These are phyloP conservation scores for Hypoxylon sp. DNA, from an alignment of 2,329 filamentous ascomycete species.

Conservation along the genomic window DNA sequence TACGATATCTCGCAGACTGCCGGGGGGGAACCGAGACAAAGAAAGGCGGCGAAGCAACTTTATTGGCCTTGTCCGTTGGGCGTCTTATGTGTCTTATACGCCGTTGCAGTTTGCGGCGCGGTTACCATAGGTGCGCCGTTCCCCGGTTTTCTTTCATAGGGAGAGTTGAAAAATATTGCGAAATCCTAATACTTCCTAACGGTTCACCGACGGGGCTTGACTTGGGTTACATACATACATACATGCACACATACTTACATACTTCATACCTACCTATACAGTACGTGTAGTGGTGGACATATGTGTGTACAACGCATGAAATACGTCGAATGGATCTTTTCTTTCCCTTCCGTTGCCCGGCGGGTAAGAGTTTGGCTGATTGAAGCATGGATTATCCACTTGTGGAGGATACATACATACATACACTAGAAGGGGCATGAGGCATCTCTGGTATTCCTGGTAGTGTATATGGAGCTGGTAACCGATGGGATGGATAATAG, in stretches of 20 bases:
- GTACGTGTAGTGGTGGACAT: too few species aligned
- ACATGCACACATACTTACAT: constrained; percentile 18
- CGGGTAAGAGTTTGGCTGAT: neutral
- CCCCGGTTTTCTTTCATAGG: constrained; percentile 16
- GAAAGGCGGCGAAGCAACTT: constrained; percentile 14
- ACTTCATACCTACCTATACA: too few species aligned
- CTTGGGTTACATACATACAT: constrained; percentile 28
- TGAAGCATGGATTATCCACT: neutral
- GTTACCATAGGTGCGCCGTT: constrained; percentile 18
- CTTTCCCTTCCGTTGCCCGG: constrained; percentile 7
- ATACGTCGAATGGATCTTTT: constrained; percentile 22
- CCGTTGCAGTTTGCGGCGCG: constrained; percentile 1
- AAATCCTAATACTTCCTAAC: constrained; percentile 11
- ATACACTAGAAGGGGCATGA: too few species aligned
- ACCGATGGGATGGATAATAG: constrained; percentile 44
- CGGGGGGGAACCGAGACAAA: constrained; percentile 13
- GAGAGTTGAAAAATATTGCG: neutral
- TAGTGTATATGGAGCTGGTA: constrained; percentile 33
- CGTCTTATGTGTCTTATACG: constrained; percentile 3
- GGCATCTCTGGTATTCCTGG: too few species aligned
- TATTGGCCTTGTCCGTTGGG: neutral
- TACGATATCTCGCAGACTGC: constrained; percentile 28
- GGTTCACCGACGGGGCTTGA: constrained; percentile 26
- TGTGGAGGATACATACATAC: neutral
- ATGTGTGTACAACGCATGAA: constrained; percentile 25